Evolutionary conservation across 2,329 filamentous ascomycete genomes (phyloP), one percentile per base, ranked within the genome.

Genomic region (Geosmithia morbida): DNA sequence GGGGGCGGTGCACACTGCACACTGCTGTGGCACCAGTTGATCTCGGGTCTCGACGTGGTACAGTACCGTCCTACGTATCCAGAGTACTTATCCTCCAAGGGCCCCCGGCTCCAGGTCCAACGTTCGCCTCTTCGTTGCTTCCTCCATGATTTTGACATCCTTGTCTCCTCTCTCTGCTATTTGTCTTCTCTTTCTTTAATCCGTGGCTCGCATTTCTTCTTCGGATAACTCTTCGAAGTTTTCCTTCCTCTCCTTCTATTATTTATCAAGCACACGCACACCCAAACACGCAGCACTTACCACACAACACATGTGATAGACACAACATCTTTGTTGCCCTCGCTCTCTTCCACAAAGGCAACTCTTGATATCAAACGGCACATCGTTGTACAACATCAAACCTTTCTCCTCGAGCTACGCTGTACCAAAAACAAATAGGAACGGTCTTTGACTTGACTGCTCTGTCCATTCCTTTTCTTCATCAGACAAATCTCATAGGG

Each of bases 81-180:
- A 54, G 13, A 20, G 41, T 71, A 73, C 71, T 70, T 74, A 73
- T 74, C 60, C 61, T 57, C 60, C 61, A 57, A 26, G 61, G 54
- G 57, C 54, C 61, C 67, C 69, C 69, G 37, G 45, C 22, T 37
- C 46, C 6, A 4, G 41, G 41, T 26, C 41, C 46, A 47, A n/a
- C 66, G 60, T 57, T 56, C 61, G 33, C 33, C 61, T 53, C 58
- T 63, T 55, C 59, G 50, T 63, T 60, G 52, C 54, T 53, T 55
- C 48, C 55, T 58, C 63, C 57, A 68, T 65, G 67, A 72, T 71
- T 37, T 37, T 67, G 67, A 65, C 67, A 71, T 57, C 63, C 66
- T 63, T 55, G 66, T 68, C 60, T 65, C 64, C 62, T 61, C 61
- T 22, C 61, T 60, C 19, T 48, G 37, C 56, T 56, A 11, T 57